phyloP scores from a whole-genome alignment of 1,284 basidiomycete species.

The Trichosporon coremiiforme region DNA sequence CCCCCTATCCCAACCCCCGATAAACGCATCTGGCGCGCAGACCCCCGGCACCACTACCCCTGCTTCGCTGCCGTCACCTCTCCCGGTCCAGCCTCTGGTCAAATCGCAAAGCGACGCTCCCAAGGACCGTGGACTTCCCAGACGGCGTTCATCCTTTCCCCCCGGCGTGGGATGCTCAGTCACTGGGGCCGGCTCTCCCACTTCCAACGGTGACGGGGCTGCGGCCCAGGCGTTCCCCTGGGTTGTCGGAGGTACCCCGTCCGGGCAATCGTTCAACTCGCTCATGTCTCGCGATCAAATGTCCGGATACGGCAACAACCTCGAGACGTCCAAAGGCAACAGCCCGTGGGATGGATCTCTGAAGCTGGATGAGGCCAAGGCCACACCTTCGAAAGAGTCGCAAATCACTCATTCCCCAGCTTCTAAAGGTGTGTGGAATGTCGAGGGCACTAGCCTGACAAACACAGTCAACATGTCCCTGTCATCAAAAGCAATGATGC shows the following conservation, averaged over 20 bases:
- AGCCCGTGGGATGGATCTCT: constrained; percentile 13
- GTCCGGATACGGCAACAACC: constrained; percentile 15
- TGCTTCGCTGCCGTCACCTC: constrained; percentile 16
- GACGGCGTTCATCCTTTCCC: constrained; percentile 40
- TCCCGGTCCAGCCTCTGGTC: constrained; percentile 27
- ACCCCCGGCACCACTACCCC: not conserved
- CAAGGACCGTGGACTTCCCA: constrained; percentile 23
- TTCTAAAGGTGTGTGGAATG: not conserved
- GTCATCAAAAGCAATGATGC: constrained; percentile 15
- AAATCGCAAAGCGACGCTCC: constrained; percentile 7
- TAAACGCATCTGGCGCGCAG: constrained; percentile 21
- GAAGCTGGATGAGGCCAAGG: constrained; percentile 1
- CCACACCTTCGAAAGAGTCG: not conserved
- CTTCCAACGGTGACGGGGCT: not conserved
- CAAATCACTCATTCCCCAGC: not conserved
- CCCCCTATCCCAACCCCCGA: constrained; percentile 29
- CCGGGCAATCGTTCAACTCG: constrained; percentile 7
- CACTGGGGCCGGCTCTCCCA: constrained; percentile 4
- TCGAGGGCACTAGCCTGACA: not conserved
- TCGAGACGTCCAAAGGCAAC: constrained; percentile 1
- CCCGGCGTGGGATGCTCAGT: constrained; percentile 35
- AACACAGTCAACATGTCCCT: constrained; percentile 11
- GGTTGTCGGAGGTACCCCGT: constrained; percentile 22
- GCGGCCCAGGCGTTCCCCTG: constrained; percentile 33
- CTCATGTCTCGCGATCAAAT: constrained; percentile 16